Evolutionary conservation across 2,329 filamentous ascomycete species (phyloP).

Genomic region (Diplodia corticola): DNA sequence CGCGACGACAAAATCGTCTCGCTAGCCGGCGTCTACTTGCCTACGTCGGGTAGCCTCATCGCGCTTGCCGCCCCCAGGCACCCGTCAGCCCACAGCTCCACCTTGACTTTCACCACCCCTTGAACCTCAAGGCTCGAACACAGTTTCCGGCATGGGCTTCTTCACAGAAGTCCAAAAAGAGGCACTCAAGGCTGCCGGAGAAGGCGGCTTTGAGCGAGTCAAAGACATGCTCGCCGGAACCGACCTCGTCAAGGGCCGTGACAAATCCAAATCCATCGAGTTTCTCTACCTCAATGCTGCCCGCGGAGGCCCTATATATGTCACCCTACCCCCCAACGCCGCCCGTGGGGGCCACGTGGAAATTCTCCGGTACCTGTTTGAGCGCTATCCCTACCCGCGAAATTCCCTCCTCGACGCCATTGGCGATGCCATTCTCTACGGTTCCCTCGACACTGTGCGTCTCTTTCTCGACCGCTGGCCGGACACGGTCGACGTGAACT

Average conservation of each 20-base stretch:
- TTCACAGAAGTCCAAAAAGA: background rate
- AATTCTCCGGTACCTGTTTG: background rate
- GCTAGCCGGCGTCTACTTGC: too few species aligned
- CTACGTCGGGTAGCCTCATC: too few species aligned
- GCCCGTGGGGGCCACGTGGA: background rate
- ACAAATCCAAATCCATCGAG: background rate
- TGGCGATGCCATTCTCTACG: background rate
- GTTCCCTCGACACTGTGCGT: background rate
- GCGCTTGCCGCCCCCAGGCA: too few species aligned
- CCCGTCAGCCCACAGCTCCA: too few species aligned
- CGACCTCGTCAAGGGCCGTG: background rate
- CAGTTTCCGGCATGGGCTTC: too few species aligned
- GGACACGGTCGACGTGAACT: background rate
- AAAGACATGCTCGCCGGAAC: background rate
- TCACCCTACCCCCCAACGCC: too few species aligned
- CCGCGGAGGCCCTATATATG: background rate
- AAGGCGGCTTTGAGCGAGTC: background rate
- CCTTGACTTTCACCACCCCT: too few species aligned
- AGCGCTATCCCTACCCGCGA: background rate
- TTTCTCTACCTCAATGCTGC: background rate
- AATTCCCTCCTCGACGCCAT: background rate
- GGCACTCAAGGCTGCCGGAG: background rate
- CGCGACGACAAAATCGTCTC: too few species aligned
- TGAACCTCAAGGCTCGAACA: too few species aligned
- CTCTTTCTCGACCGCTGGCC: background rate